Evolutionary conservation across 2,329 filamentous ascomycete genomes (phyloP).

Genomic region (Pezicula carpinea): DNA sequence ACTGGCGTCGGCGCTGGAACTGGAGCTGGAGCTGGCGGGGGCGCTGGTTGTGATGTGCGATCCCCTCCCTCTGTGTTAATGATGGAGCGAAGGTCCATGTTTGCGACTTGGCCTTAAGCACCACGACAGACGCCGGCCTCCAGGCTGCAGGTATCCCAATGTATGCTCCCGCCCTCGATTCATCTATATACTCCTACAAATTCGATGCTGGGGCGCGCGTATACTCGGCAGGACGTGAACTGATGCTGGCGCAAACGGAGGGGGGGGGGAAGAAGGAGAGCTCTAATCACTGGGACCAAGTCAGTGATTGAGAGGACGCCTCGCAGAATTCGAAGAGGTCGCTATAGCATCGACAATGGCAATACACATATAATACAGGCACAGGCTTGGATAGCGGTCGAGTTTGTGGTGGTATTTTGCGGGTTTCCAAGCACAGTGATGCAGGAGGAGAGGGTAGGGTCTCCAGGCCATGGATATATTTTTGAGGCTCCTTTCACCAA

Average conservation of each 20-base stretch:
- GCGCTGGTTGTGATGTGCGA: conserved; percentile 5
- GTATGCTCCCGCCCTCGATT: conserved; percentile 8
- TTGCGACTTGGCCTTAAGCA: conserved; percentile 23
- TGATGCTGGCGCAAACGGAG: conserved; percentile 19
- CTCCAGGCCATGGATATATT: too few species aligned
- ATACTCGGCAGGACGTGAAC: conserved; percentile 8
- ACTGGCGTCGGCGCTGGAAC: conserved; percentile 24
- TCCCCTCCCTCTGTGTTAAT: conserved; percentile 38
- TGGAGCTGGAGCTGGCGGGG: conserved; percentile 11
- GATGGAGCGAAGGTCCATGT: conserved; percentile 49
- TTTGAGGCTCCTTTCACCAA: too few species aligned
- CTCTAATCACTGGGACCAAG: too few species aligned
- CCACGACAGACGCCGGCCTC: conserved; percentile 18
- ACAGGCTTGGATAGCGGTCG: too few species aligned
- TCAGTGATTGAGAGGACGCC: background rate
- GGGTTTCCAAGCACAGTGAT: too few species aligned
- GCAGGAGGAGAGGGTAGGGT: too few species aligned
- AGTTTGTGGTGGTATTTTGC: too few species aligned
- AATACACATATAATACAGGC: too few species aligned
- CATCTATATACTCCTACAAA: conserved; percentile 19
- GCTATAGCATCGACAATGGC: background rate
- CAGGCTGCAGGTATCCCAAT: conserved; percentile 18
- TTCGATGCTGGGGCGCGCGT: conserved; percentile 1
- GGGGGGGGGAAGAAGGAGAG: background rate
- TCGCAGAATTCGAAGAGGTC: conserved; percentile 6